phyloP scores from a whole-genome alignment of 164 flowering plant genomes.

The Magnolia sinica region DNA sequence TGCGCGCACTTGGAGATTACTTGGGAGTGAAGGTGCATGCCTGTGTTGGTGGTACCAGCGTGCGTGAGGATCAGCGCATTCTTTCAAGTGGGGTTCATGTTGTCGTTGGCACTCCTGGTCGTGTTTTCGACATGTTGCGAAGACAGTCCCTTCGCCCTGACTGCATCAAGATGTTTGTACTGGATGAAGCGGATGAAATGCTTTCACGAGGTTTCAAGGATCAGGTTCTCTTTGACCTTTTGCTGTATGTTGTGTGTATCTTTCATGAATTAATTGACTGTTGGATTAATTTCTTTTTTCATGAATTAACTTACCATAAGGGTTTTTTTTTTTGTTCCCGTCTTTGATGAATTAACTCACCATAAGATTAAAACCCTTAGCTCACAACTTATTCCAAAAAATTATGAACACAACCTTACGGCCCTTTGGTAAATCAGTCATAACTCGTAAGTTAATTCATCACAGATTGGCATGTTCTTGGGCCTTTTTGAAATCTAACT shows the following conservation, averaged over 20 bases:
- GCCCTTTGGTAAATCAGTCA: no score
- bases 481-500: no score
- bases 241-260: background rate
- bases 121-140: conserved; percentile 81
- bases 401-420: no score
- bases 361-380: no score
- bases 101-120: conserved; percentile 88
- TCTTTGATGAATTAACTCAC: no score
- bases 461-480: no score
- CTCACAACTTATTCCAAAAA: no score
- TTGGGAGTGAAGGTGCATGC: conserved; percentile 90
- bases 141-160: conserved; percentile 76
- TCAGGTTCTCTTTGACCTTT: conserved; percentile 42
- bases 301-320: background rate
- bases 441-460: no score
- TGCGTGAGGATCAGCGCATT: conserved; percentile 80
- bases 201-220: conserved; percentile 88
- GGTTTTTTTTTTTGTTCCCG: no score
- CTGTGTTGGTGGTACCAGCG: conserved; percentile 95
- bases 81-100: conserved; percentile 78
- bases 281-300: no score
- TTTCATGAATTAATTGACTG: background rate
- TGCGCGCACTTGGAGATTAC: conserved; percentile 88
- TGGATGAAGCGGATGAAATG: conserved; percentile 95
- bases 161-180: conserved; percentile 71